These are phyloP conservation scores for Cicer bijugum DNA, from an alignment of 306 rosid species.

Conservation along the genomic window DNA sequence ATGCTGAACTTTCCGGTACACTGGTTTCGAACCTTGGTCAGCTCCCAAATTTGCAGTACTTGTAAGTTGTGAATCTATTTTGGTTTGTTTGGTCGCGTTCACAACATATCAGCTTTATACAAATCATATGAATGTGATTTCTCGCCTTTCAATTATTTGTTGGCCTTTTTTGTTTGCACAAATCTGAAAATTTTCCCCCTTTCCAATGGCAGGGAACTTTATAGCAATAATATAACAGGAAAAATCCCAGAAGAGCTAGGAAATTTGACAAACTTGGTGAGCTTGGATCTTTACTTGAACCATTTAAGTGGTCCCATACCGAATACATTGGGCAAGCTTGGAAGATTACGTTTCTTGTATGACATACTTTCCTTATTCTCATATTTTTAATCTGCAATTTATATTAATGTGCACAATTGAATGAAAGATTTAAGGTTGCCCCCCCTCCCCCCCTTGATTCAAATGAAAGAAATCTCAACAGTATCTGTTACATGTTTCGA, in stretches of 20 bases:
- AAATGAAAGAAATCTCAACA: no score
- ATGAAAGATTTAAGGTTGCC: no score
- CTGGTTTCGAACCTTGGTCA: conserved; percentile 80
- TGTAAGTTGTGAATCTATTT: conserved; percentile 62
- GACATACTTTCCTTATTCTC: conserved; percentile 56
- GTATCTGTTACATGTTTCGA: no score
- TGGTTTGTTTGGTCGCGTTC: conserved; percentile 30
- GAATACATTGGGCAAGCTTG: conserved; percentile 59
- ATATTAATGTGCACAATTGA: no score
- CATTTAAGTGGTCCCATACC: conserved; percentile 61
- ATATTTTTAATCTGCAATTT: conserved; percentile 25
- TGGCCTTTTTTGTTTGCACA: conserved; percentile 26
- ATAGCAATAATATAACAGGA: conserved; percentile 72
- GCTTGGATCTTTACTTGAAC: conserved; percentile 94
- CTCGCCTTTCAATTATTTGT: conserved; percentile 22
- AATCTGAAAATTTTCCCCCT: conserved; percentile 28
- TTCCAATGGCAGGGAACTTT: conserved; percentile 74
- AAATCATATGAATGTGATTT: not conserved
- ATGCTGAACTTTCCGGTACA: conserved; percentile 83
- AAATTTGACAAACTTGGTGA: conserved; percentile 74
- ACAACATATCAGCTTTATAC: conserved; percentile 11
- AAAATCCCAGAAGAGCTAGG: conserved; percentile 80
- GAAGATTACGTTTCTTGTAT: conserved; percentile 78
- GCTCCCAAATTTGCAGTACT: conserved; percentile 78
- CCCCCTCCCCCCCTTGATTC: no score